Conservation (phyloP, 83 land plant species). For the Picea mariana region DNA sequence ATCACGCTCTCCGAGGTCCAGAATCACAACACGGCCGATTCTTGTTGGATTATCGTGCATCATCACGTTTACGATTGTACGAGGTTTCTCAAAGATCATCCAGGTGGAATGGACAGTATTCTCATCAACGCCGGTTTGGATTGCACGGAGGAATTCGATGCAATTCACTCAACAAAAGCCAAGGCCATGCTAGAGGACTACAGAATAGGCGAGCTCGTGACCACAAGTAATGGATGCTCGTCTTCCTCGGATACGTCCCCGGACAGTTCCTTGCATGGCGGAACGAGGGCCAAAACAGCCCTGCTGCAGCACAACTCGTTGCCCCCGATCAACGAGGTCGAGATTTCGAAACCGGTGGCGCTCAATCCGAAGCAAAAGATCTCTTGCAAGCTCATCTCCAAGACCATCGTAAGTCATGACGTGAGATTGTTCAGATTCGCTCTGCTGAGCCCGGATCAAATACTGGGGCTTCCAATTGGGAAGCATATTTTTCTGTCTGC, state of each 20-base stretch:
- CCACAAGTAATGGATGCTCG: slow-evolving; percentile 28
- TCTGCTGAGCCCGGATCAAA: slow-evolving; percentile 59
- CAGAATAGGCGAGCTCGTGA: slow-evolving; percentile 65
- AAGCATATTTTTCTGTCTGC: slow-evolving; percentile 87
- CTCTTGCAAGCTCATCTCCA: slow-evolving; percentile 51
- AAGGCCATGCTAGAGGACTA: slow-evolving; percentile 80
- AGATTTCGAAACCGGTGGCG: too few species aligned
- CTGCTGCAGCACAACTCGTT: slow-evolving; percentile 28
- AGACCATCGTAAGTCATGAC: slow-evolving; percentile 55
- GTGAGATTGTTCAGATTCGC: slow-evolving; percentile 76
- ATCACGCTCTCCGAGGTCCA: slow-evolving; percentile 63
- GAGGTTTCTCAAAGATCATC: slow-evolving; percentile 79
- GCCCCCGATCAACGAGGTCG: too few species aligned
- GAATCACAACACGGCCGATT: slow-evolving; percentile 70
- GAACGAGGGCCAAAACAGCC: slow-evolving; percentile 13
- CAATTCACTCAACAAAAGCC: slow-evolving; percentile 92
- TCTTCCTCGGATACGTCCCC: slow-evolving; percentile 34
- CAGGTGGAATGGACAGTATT: slow-evolving; percentile 86
- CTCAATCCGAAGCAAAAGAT: slow-evolving; percentile 65
- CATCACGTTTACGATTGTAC: slow-evolving; percentile 94
- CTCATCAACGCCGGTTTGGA: slow-evolving; percentile 88
- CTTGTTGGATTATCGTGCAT: slow-evolving; percentile 89
- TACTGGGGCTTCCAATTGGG: slow-evolving; percentile 82
- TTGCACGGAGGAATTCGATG: slow-evolving; percentile 97
- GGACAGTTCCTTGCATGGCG: slow-evolving; percentile 60